phyloP scores from a whole-genome alignment of 164 flowering plant genomes.

The Malania oleifera region DNA sequence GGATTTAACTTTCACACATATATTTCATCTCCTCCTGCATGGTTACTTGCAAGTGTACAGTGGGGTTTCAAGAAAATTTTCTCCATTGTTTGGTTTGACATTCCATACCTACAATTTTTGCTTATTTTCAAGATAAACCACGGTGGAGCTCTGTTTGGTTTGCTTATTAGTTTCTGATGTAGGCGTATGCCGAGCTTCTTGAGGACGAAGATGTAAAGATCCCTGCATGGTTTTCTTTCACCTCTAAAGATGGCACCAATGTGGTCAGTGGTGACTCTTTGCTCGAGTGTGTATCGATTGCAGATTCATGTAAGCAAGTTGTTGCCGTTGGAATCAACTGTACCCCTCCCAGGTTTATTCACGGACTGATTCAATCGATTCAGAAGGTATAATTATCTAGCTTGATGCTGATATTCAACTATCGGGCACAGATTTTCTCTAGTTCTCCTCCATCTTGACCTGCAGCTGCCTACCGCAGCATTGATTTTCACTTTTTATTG shows the following conservation, averaged over 20 bases:
- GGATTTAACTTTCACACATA: too few relatives aligned
- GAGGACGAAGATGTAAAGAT: constrained; percentile 60
- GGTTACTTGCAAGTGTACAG: too few relatives aligned
- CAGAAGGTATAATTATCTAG: constrained; percentile 39
- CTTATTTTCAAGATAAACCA: too few relatives aligned
- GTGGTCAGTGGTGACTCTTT: constrained; percentile 80
- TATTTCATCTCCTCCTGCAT: too few relatives aligned
- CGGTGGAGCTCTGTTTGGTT: not conserved
- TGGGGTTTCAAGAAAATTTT: too few relatives aligned
- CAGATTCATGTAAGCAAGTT: constrained; percentile 62
- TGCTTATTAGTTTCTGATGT: constrained; percentile 7
- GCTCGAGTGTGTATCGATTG: constrained; percentile 62
- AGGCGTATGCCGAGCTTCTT: constrained; percentile 85
- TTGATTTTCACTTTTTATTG: not conserved
- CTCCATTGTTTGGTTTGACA: too few relatives aligned
- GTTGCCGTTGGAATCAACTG: constrained; percentile 90
- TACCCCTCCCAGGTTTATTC: constrained; percentile 79
- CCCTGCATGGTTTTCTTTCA: constrained; percentile 90
- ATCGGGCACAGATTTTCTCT: not conserved
- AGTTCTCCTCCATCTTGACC: not conserved
- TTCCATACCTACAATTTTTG: too few relatives aligned
- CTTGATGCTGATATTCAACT: not conserved
- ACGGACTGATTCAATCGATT: constrained; percentile 48
- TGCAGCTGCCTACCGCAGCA: not conserved
- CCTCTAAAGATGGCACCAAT: constrained; percentile 67